A percentile compares a stretch with the other conserved stretches of the same genome.
phyloP scores from a whole-genome alignment of 495 filamentous ascomycete species.

The Penicillium parvum region DNA sequence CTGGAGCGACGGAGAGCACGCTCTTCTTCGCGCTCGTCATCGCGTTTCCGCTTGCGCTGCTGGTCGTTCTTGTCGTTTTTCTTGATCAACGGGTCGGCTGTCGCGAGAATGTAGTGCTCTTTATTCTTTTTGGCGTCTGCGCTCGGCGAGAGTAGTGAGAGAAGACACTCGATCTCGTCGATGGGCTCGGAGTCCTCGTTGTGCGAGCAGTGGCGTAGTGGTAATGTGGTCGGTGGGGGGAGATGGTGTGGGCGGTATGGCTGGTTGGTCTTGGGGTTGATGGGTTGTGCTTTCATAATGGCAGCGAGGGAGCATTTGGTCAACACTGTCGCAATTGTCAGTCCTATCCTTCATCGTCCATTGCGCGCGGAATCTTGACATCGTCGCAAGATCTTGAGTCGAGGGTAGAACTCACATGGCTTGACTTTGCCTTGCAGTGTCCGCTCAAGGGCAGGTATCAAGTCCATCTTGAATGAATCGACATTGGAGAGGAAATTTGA shows the following conservation, averaged over 20 bases:
- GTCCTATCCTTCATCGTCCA: background rate
- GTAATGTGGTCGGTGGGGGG: slow-evolving; percentile 52
- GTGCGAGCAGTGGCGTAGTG: slow-evolving; percentile 86
- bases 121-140: slow-evolving; percentile 62
- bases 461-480: slow-evolving; percentile 73
- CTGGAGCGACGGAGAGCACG: slow-evolving; percentile 32
- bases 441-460: slow-evolving; percentile 63
- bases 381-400: slow-evolving; percentile 1
- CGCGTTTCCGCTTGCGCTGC: slow-evolving; percentile 25
- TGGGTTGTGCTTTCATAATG: slow-evolving; percentile 42
- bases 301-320: slow-evolving; percentile 55
- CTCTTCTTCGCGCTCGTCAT: slow-evolving; percentile 31
- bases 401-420: slow-evolving; percentile 54
- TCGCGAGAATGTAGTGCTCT: slow-evolving; percentile 84
- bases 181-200: slow-evolving; percentile 75
- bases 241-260: slow-evolving; percentile 39
- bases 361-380: background rate
- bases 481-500: slow-evolving; percentile 73
- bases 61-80: slow-evolving; percentile 21
- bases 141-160: slow-evolving; percentile 72
- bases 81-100: slow-evolving; percentile 40
- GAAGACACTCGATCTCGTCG: slow-evolving; percentile 70
- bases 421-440: slow-evolving; percentile 80
- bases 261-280: slow-evolving; percentile 43
- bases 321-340: slow-evolving; percentile 42